These are phyloP conservation scores for Microdochium paspali DNA, from an alignment of 2,329 filamentous ascomycete genomes.

Conservation along the genomic window DNA sequence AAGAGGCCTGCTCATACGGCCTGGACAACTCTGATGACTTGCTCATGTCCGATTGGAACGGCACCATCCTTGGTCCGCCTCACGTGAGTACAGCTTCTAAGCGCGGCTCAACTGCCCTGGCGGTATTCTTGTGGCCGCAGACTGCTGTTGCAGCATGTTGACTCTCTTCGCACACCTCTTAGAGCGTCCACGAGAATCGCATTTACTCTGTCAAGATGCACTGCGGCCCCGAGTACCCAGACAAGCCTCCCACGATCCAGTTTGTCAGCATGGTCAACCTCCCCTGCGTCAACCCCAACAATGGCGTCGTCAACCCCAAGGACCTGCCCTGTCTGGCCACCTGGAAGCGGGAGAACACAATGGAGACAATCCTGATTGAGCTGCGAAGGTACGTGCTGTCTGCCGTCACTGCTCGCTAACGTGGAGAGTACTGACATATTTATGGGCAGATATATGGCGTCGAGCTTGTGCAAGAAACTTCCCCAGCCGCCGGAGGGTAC, in stretches of 20 bases:
- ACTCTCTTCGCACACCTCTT: constrained; percentile 4
- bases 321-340: constrained; percentile 77
- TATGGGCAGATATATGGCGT: constrained; percentile 73
- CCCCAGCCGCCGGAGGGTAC: constrained; percentile 86
- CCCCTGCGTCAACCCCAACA: constrained; percentile 77
- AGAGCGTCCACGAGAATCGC: constrained; percentile 96
- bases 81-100: constrained; percentile 54
- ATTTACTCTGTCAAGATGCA: constrained; percentile 98
- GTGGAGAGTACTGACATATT: background rate
- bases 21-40: constrained; percentile 90
- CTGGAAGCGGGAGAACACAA: constrained; percentile 90
- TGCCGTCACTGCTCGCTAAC: too few species aligned
- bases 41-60: constrained; percentile 97
- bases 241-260: constrained; percentile 77
- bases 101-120: background rate
- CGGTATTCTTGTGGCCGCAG: too few species aligned
- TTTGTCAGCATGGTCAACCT: constrained; percentile 94
- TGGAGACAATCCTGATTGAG: constrained; percentile 89
- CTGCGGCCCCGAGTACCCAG: constrained; percentile 84
- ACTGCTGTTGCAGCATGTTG: background rate
- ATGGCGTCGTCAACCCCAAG: constrained; percentile 74
- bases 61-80: constrained; percentile 91
- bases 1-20: constrained; percentile 95
- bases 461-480: constrained; percentile 86
- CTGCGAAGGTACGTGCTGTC: constrained; percentile 48